phyloP scores from a whole-genome alignment of 768 basidiomycete species.

The Infundibulicybe gibba region DNA sequence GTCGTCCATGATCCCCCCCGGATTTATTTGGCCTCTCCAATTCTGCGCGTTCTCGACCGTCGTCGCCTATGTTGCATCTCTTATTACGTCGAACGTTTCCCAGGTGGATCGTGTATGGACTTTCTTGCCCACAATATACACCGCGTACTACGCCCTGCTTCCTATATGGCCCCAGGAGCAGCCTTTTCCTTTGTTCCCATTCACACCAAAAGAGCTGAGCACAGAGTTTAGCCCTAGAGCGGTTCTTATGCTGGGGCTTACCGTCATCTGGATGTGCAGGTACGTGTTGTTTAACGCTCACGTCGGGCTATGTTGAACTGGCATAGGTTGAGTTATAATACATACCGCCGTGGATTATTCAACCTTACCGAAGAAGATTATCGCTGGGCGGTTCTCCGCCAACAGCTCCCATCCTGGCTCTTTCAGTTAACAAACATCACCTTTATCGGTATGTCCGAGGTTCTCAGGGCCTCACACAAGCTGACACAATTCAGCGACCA shows the following conservation, averaged over 20 bases:
- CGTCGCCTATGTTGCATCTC: conserved; percentile 52
- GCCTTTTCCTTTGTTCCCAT: conserved; percentile 43
- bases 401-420: conserved; percentile 39
- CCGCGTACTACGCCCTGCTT: conserved; percentile 75
- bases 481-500: conserved; percentile 40
- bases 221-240: conserved; percentile 67
- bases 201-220: conserved; percentile 47
- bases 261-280: conserved; percentile 68
- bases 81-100: conserved; percentile 76
- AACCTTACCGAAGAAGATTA: conserved; percentile 85
- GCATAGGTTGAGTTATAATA: conserved; percentile 71
- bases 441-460: conserved; percentile 47
- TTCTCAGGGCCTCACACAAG: not conserved
- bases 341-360: conserved; percentile 81
- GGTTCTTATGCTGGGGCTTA: conserved; percentile 67
- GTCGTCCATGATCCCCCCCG: conserved; percentile 24
- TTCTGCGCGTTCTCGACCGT: conserved; percentile 49
- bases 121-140: conserved; percentile 78
- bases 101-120: conserved; percentile 87
- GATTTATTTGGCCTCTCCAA: conserved; percentile 59
- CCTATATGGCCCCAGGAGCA: conserved; percentile 53
- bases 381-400: conserved; percentile 80
- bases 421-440: conserved; percentile 47
- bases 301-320: conserved; percentile 1
- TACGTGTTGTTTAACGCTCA: conserved; percentile 12